Evolutionary conservation across 495 filamentous ascomycete genomes (phyloP).

Genomic region (Trichoderma asperelloides): DNA sequence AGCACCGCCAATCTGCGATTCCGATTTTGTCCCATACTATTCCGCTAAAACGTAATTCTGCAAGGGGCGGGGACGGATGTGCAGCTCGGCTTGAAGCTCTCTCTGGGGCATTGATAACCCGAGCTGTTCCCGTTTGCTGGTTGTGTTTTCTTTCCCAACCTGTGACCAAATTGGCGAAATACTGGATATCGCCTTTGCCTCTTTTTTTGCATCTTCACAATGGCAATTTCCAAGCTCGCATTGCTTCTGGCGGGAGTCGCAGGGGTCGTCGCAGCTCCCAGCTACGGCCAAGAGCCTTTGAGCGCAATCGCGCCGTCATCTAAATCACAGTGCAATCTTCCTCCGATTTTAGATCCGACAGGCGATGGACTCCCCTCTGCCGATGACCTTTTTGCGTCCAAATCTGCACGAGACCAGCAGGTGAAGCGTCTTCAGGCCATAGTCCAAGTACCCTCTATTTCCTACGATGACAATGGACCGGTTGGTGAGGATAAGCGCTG

Average conservation of each 20-base stretch:
- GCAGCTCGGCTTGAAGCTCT: background rate
- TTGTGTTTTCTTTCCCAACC: background rate
- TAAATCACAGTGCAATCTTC: background rate
- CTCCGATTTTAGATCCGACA: constrained; percentile 1
- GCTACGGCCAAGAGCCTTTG: background rate
- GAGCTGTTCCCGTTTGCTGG: background rate
- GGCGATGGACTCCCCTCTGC: constrained; percentile 4
- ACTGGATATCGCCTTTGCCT: background rate
- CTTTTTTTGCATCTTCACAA: background rate
- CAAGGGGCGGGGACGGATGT: constrained; percentile 2
- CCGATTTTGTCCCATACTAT: background rate
- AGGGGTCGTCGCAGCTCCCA: background rate
- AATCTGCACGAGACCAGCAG: background rate
- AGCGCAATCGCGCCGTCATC: background rate
- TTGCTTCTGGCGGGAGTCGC: background rate
- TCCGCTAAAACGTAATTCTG: background rate
- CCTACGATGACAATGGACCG: constrained; percentile 48
- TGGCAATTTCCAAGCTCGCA: background rate
- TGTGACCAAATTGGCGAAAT: background rate
- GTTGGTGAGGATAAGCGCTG: constrained; percentile 50
- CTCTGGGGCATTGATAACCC: background rate
- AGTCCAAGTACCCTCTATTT: constrained; percentile 46
- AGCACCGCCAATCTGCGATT: background rate
- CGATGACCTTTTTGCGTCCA: background rate
- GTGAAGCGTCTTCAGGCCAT: constrained; percentile 37